These are phyloP conservation scores for Cladobotryum protrusum DNA, from an alignment of 2,329 filamentous ascomycete species.

Conservation along the genomic window DNA sequence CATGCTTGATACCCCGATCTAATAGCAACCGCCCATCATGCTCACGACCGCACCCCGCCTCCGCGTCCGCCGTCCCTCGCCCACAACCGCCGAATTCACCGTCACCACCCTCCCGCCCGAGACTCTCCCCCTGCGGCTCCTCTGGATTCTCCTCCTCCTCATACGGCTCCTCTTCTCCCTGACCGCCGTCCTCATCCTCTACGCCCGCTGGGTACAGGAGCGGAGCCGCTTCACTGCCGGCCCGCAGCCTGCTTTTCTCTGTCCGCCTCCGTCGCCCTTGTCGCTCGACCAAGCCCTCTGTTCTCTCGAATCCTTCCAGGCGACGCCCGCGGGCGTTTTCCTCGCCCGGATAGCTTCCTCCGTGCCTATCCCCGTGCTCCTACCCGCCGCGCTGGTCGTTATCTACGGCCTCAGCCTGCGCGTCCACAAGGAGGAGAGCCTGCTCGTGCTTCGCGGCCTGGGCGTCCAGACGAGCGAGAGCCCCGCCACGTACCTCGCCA, in stretches of 20 bases:
- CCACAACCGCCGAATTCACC: slow-evolving; percentile 87
- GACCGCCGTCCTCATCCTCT: slow-evolving; percentile 41
- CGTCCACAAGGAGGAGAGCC: slow-evolving; percentile 64
- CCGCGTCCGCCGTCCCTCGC: slow-evolving; percentile 62
- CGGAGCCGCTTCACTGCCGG: slow-evolving; percentile 20
- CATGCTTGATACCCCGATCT: no score
- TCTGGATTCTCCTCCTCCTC: slow-evolving; percentile 38
- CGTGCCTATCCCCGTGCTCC: slow-evolving; percentile 34
- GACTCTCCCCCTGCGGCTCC: slow-evolving; percentile 41
- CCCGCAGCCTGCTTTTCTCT: slow-evolving; percentile 12
- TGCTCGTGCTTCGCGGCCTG: slow-evolving; percentile 81
- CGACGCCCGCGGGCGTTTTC: slow-evolving; percentile 28
- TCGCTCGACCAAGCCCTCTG: slow-evolving; percentile 21
- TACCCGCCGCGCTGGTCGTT: slow-evolving; percentile 29
- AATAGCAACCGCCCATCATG: slow-evolving; percentile 38
- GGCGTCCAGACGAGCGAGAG: slow-evolving; percentile 82
- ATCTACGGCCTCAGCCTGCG: slow-evolving; percentile 42
- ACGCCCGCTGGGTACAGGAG: slow-evolving; percentile 39
- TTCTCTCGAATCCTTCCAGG: slow-evolving; percentile 20
- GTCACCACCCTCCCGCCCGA: slow-evolving; percentile 69
- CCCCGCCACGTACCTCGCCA: slow-evolving; percentile 51
- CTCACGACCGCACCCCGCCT: slow-evolving; percentile 56
- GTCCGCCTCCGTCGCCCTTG: slow-evolving; percentile 10
- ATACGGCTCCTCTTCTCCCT: slow-evolving; percentile 38
- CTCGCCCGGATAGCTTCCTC: slow-evolving; percentile 26